These are phyloP conservation scores for Phialophora tarda DNA, from an alignment of 2,329 filamentous ascomycete species.

Conservation along the genomic window DNA sequence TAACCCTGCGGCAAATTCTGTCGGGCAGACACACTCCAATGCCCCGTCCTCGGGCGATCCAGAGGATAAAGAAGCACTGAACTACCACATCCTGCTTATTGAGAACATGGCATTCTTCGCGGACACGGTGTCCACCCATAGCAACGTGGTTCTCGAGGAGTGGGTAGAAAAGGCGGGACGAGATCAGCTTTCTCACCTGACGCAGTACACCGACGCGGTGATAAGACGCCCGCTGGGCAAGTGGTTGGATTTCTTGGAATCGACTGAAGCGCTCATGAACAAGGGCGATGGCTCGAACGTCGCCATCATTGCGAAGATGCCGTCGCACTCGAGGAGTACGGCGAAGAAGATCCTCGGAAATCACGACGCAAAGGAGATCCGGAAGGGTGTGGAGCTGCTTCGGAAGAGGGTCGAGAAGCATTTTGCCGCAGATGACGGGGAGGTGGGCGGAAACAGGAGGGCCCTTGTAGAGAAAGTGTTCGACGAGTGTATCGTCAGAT, in stretches of 20 bases:
- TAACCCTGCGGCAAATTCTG: slow-evolving; percentile 58
- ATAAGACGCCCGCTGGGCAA: slow-evolving; percentile 89
- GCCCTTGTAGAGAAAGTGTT: slow-evolving; percentile 65
- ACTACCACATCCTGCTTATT: slow-evolving; percentile 95
- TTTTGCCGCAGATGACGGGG: slow-evolving; percentile 83
- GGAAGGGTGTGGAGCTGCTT: slow-evolving; percentile 86
- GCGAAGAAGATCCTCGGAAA: slow-evolving; percentile 85
- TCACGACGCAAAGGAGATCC: slow-evolving; percentile 83
- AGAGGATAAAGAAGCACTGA: slow-evolving; percentile 95
- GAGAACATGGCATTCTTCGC: slow-evolving; percentile 99
- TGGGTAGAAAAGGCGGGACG: slow-evolving; percentile 79
- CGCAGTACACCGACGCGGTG: slow-evolving; percentile 82
- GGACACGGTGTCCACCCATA: slow-evolving; percentile 80
- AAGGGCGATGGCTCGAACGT: slow-evolving; percentile 50
- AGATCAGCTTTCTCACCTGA: slow-evolving; percentile 86
- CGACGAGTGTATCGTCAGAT: slow-evolving; percentile 64
- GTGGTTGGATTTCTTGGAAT: slow-evolving; percentile 83
- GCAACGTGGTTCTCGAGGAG: slow-evolving; percentile 76
- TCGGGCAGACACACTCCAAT: slow-evolving; percentile 42
- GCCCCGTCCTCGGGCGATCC: slow-evolving; percentile 58
- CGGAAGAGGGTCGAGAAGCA: slow-evolving; percentile 96
- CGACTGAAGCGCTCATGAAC: slow-evolving; percentile 72
- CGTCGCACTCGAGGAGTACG: slow-evolving; percentile 78
- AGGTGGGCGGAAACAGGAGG: slow-evolving; percentile 56
- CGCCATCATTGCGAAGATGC: slow-evolving; percentile 73